Percentiles rank a stretch among this genome's conserved stretches.
Conservation (phyloP, 1,284 basidiomycete species). For the Marasmius sp. region DNA sequence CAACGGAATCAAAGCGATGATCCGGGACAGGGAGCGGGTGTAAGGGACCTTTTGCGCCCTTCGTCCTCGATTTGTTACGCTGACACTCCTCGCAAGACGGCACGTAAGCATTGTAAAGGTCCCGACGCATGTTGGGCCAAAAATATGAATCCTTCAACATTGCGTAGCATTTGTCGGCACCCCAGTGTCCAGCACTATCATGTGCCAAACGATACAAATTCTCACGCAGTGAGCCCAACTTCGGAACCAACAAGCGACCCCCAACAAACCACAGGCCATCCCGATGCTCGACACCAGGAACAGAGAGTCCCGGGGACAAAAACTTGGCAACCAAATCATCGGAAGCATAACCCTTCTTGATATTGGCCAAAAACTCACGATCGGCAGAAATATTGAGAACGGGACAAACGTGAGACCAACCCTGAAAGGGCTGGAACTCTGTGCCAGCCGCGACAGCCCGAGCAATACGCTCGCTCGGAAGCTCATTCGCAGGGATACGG, state of each 20-base stretch:
- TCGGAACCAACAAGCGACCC: conserved; percentile 24
- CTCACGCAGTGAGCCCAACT: conserved; percentile 12
- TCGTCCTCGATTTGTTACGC: conserved; percentile 24
- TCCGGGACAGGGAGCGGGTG: conserved; percentile 32
- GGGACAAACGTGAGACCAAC: not conserved
- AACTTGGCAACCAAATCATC: not conserved
- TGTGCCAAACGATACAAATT: conserved; percentile 20
- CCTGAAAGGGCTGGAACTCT: not conserved
- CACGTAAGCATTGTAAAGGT: conserved; percentile 28
- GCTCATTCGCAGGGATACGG: not conserved
- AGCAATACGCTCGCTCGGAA: no score
- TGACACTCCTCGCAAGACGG: conserved; percentile 35
- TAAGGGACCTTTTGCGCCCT: conserved; percentile 20
- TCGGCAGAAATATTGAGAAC: not conserved
- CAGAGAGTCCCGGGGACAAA: conserved; percentile 9
- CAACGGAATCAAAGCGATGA: conserved; percentile 20
- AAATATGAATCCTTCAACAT: conserved; percentile 25
- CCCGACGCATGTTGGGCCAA: conserved; percentile 35
- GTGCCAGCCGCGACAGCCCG: no score
- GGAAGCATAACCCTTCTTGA: not conserved
- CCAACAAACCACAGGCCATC: conserved; percentile 10
- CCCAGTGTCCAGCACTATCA: conserved; percentile 22
- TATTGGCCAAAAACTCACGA: conserved; percentile 19
- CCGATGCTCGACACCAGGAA: not conserved
- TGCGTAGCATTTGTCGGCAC: conserved; percentile 20